These are phyloP conservation scores for Oryza brachyantha DNA, from an alignment of 176 grass and related monocot genomes.

Conservation along the genomic window DNA sequence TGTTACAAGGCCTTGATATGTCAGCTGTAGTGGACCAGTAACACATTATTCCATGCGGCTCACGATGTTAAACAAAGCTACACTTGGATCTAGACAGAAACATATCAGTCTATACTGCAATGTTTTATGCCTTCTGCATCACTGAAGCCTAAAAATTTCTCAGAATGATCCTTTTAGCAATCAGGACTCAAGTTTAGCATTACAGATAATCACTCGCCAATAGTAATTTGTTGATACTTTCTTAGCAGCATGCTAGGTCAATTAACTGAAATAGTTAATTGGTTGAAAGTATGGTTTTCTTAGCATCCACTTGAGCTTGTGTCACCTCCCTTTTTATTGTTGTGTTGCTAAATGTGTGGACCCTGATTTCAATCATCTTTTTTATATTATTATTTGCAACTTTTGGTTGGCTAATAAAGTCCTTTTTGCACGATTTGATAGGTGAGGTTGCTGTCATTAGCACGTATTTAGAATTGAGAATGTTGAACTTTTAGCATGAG, in stretches of 20 bases:
- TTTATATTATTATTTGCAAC: too few relatives aligned
- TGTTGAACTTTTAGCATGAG: conserved; percentile 18
- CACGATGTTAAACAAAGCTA: conserved; percentile 20
- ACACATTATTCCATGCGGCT: conserved; percentile 27
- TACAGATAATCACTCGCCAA: background rate
- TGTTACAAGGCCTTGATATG: too few relatives aligned
- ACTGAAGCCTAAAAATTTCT: background rate
- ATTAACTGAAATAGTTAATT: too few relatives aligned
- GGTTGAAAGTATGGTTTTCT: background rate
- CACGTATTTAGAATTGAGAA: conserved; percentile 8
- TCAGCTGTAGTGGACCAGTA: background rate
- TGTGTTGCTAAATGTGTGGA: too few relatives aligned
- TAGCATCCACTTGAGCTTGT: background rate
- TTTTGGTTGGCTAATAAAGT: background rate
- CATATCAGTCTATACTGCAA: background rate
- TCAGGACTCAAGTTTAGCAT: background rate
- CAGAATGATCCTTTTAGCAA: background rate
- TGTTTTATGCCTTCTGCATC: background rate
- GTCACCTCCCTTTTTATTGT: background rate
- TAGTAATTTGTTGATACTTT: background rate
- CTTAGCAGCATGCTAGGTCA: conserved; percentile 6
- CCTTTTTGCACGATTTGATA: conserved; percentile 5
- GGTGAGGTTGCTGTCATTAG: conserved; percentile 34
- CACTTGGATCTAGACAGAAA: conserved; percentile 16
- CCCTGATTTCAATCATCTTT: too few relatives aligned